These are phyloP conservation scores for Haberlea rhodopensis DNA, from an alignment of 257 asterid species.

Conservation along the genomic window DNA sequence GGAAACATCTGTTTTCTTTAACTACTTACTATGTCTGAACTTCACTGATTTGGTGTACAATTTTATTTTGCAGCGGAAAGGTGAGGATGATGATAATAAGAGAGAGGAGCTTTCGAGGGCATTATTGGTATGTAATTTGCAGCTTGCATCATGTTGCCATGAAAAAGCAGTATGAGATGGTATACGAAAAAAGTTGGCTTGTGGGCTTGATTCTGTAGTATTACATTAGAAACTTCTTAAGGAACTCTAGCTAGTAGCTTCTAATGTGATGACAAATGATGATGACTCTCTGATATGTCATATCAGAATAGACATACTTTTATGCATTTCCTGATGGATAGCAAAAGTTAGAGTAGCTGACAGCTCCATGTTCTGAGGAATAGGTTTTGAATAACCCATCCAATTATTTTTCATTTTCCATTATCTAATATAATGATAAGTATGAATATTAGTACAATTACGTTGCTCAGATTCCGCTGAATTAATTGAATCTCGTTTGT, in stretches of 20 bases:
- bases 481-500: slow-evolving; percentile 4
- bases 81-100: slow-evolving; percentile 58
- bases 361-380: slow-evolving; percentile 16
- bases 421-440: neutral
- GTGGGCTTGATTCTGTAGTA: slow-evolving; percentile 22
- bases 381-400: slow-evolving; percentile 17
- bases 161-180: slow-evolving; percentile 24
- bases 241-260: slow-evolving; percentile 8
- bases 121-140: slow-evolving; percentile 64
- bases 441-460: neutral
- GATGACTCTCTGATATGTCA: neutral
- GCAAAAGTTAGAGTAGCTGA: slow-evolving; percentile 15
- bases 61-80: slow-evolving; percentile 54
- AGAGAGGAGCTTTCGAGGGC: slow-evolving; percentile 81
- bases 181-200: slow-evolving; percentile 1
- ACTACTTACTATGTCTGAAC: slow-evolving; percentile 14
- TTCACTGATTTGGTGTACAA: slow-evolving; percentile 32
- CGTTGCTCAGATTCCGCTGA: slow-evolving; percentile 7
- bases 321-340: slow-evolving; percentile 21
- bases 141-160: slow-evolving; percentile 15
- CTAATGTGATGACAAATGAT: slow-evolving; percentile 2
- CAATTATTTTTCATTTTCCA: slow-evolving; percentile 3
- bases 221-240: slow-evolving; percentile 16
- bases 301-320: neutral
- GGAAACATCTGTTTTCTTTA: slow-evolving; percentile 17